Evolutionary conservation across 1,284 basidiomycete species (phyloP), one percentile per base, ranked within the genome.

Genomic region (Fomes fomentarius): DNA sequence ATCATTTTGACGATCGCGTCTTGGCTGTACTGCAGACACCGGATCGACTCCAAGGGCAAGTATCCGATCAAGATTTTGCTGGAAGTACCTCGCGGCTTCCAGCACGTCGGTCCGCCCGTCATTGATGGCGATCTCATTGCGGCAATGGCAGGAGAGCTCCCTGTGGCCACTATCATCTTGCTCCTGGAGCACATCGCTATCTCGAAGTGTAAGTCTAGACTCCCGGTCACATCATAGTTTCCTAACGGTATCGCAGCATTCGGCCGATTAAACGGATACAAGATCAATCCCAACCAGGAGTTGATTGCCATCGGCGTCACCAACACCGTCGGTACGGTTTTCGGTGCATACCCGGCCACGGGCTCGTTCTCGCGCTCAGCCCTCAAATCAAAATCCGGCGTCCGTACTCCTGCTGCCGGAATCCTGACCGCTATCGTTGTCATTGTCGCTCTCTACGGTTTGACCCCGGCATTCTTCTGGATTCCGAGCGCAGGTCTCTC

Each of bases 361-460:
- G 96, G 96, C 11, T 98, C 95, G 0, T 98, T 98, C 81, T 97
- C 94, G 43, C 93, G 96, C 39, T 93, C 94, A 8, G 96, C 96
- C 2, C 81, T 98, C 72, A 94, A 98, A 75, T 88, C 92, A 49
- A 97, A 96, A 75, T 95, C 93, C 0, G 96, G 96, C 54, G 96
- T 97, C n/a, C 87, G 95, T 59, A 97, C 95, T 5, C 96, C 96
- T 7, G 77, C 89, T 9, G 94, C 92, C 7, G 96, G 96, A 62
- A 82, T 96, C 62, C 74, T 93, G 65, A 93, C 93, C 17, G 91
- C 91, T 47, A 71, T 96, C 43, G 86, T 95, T 40, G 95, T 98
- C 59, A 81, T 98, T 52, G 87, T 98, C 60, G 94, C 96, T 1
- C 76, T 98, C 28, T 98, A 98, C 70, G 96, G 93, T 35, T 82